These are phyloP conservation scores for Phytophthora pini DNA, from an alignment of 352 stramenopile genomes.

Conservation along the genomic window DNA sequence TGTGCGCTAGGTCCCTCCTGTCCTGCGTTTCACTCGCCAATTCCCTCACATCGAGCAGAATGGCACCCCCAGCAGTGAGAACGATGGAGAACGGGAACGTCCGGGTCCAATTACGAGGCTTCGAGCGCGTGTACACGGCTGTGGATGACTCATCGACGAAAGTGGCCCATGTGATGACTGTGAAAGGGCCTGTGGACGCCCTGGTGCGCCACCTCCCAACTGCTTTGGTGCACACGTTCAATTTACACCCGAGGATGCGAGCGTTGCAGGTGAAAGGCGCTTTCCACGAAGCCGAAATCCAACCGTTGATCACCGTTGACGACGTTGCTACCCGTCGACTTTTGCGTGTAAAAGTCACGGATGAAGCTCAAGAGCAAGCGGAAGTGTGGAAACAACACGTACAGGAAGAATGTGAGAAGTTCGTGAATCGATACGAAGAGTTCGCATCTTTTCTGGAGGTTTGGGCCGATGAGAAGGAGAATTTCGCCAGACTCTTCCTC, in stretches of 20 bases:
- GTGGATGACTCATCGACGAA: slow-evolving; percentile 36
- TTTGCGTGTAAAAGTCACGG: slow-evolving; percentile 23
- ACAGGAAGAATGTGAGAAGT: slow-evolving; percentile 28
- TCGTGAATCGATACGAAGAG: slow-evolving; percentile 28
- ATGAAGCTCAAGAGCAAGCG: slow-evolving; percentile 16
- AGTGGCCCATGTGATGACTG: slow-evolving; percentile 36
- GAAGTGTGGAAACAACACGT: slow-evolving; percentile 29
- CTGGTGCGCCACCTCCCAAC: slow-evolving; percentile 26
- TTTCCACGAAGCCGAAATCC: slow-evolving; percentile 40
- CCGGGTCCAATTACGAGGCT: slow-evolving; percentile 35
- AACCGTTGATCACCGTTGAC: slow-evolving; percentile 28
- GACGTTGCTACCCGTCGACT: slow-evolving; percentile 27
- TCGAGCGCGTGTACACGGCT: slow-evolving; percentile 35
- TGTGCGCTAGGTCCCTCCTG: neutral
- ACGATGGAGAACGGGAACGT: slow-evolving; percentile 20
- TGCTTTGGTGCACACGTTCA: slow-evolving; percentile 42
- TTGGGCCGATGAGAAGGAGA: slow-evolving; percentile 21
- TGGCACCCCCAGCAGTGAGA: slow-evolving; percentile 14
- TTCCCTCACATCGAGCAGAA: slow-evolving; percentile 3
- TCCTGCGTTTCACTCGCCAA: slow-evolving; percentile 15
- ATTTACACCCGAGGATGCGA: slow-evolving; percentile 48
- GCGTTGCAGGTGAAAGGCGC: slow-evolving; percentile 25
- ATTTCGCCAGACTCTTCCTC: slow-evolving; percentile 38
- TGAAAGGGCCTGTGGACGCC: slow-evolving; percentile 10
- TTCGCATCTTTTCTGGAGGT: slow-evolving; percentile 35